A percentile compares a stretch with the other conserved stretches of the same genome.
phyloP scores from a whole-genome alignment of 805 yeast genomes.

The Maudiozyma pseudohumilis region DNA sequence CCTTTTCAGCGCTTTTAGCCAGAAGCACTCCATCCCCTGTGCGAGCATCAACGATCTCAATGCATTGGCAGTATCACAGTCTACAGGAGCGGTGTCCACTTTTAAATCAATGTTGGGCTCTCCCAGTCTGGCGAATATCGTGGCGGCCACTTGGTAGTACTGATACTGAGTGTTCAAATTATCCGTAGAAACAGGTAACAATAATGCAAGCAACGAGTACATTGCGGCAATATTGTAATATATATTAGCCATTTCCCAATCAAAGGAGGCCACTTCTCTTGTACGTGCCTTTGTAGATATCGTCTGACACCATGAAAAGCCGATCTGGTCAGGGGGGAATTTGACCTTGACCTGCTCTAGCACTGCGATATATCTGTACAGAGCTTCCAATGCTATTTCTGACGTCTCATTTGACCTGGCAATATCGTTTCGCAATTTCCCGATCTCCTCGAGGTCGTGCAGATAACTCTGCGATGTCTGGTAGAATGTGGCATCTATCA shows the following conservation, averaged over 20 bases:
- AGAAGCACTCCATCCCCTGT: conserved; percentile 79
- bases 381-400: conserved; percentile 28
- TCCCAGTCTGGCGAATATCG: conserved; percentile 37
- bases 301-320: conserved; percentile 67
- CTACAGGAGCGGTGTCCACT: conserved; percentile 33
- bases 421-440: conserved; percentile 36
- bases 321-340: conserved; percentile 53
- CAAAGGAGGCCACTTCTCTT: conserved; percentile 39
- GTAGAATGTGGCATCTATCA: conserved; percentile 40
- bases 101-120: neutral
- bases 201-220: conserved; percentile 46
- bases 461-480: conserved; percentile 36
- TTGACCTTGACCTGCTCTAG: conserved; percentile 39
- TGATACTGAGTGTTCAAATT: conserved; percentile 36
- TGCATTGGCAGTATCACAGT: conserved; percentile 39
- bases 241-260: conserved; percentile 52
- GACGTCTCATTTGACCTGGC: conserved; percentile 28
- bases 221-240: conserved; percentile 61
- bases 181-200: conserved; percentile 37
- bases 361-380: conserved; percentile 40
- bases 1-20: conserved; percentile 53
- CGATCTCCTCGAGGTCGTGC: conserved; percentile 35
- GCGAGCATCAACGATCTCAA: conserved; percentile 53
- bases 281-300: conserved; percentile 46
- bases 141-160: conserved; percentile 64